phyloP scores from a whole-genome alignment of 306 rosid species.

The Corylus avellana region DNA sequence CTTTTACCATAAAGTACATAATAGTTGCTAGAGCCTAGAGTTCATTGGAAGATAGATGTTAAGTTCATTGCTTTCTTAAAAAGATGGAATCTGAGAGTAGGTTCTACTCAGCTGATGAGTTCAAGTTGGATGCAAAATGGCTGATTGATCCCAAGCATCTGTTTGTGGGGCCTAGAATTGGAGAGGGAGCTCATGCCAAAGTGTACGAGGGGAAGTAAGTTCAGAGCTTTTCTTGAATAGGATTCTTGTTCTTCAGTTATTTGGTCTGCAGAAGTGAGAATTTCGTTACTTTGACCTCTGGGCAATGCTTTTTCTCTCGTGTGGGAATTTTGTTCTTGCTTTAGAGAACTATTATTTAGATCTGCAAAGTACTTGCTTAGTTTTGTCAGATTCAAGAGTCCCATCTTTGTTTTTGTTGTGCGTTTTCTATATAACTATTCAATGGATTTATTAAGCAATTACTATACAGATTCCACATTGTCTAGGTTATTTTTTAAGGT shows the following conservation, averaged over 20 bases:
- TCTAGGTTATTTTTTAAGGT: constrained; percentile 3
- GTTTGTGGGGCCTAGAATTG: constrained; percentile 86
- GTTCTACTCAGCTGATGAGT: constrained; percentile 75
- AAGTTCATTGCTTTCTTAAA: constrained; percentile 28
- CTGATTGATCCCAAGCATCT: constrained; percentile 78
- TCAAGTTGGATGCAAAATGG: constrained; percentile 82
- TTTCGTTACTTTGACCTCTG: constrained; percentile 30
- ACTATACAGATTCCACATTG: not conserved
- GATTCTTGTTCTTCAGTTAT: not conserved
- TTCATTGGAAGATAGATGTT: constrained; percentile 34
- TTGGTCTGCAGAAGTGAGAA: constrained; percentile 16
- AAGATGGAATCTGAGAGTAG: constrained; percentile 79
- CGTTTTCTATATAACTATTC: not conserved
- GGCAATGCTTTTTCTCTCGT: constrained; percentile 24
- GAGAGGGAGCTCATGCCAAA: constrained; percentile 97
- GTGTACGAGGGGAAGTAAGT: constrained; percentile 95
- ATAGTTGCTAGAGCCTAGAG: constrained; percentile 15
- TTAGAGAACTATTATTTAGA: not conserved
- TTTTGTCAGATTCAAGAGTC: constrained; percentile 6
- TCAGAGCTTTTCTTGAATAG: constrained; percentile 15
- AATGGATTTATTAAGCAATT: not conserved
- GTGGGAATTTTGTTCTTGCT: not conserved
- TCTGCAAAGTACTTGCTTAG: constrained; percentile 15
- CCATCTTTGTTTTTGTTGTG: not conserved
- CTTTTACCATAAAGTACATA: constrained; percentile 13